Percentiles rank a stretch among this genome's conserved stretches.
These are phyloP conservation scores for Fagopyrum tataricum DNA, from an alignment of 148 eudicot species.

Conservation along the genomic window DNA sequence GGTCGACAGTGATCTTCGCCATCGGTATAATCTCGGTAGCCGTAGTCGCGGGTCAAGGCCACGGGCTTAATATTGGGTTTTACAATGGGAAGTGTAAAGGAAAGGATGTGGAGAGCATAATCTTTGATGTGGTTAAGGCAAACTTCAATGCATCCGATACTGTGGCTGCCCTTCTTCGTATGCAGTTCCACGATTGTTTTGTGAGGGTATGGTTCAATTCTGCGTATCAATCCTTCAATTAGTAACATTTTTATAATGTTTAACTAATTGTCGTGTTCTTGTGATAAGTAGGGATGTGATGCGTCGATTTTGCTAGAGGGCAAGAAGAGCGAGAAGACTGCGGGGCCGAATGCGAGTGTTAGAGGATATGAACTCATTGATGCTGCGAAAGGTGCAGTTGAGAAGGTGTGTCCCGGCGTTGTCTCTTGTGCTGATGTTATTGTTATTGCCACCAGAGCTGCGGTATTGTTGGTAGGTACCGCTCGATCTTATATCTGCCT, in stretches of 20 bases:
- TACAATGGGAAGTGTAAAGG: conserved; percentile 3
- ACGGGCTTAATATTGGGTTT: conserved; percentile 9
- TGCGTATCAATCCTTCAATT: neutral
- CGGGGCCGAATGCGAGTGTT: conserved; percentile 37
- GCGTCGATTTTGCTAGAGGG: conserved; percentile 58
- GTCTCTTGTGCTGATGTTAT: conserved; percentile 62
- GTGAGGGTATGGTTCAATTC: conserved; percentile 28
- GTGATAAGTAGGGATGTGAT: conserved; percentile 31
- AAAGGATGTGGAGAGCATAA: conserved; percentile 9
- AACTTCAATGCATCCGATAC: neutral
- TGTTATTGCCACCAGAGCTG: conserved; percentile 44
- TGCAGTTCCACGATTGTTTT: conserved; percentile 61
- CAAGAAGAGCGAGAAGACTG: conserved; percentile 35
- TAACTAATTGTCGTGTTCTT: neutral
- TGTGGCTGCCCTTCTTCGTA: conserved; percentile 22
- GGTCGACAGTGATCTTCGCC: neutral
- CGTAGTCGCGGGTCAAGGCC: conserved; percentile 1
- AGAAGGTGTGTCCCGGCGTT: conserved; percentile 40
- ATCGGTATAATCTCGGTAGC: neutral
- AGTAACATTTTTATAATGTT: neutral
- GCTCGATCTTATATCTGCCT: no score
- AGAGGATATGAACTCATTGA: conserved; percentile 45
- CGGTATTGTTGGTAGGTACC: conserved; percentile 20
- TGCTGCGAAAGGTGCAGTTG: conserved; percentile 36
- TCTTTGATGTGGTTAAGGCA: neutral